phyloP scores from a whole-genome alignment of 1,139 yeast species.

The Sugiyamaella pinicola region DNA sequence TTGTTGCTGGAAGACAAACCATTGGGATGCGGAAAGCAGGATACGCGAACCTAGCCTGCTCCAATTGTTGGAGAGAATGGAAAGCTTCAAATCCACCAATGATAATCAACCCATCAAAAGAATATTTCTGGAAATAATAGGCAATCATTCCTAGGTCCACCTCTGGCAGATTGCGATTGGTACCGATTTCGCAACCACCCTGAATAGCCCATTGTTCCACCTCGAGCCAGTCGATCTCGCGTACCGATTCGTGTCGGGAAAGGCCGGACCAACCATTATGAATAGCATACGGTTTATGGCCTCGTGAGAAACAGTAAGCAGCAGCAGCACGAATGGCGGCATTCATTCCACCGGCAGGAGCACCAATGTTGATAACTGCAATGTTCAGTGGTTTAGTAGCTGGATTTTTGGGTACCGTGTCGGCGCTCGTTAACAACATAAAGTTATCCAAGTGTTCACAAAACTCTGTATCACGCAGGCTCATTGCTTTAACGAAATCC shows the following conservation, averaged over 20 bases:
- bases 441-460: constrained; percentile 75
- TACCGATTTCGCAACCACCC: constrained; percentile 96
- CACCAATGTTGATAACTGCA: constrained; percentile 91
- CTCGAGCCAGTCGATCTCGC: constrained; percentile 77
- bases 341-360: constrained; percentile 96
- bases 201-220: constrained; percentile 86
- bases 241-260: constrained; percentile 74
- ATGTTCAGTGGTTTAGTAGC: constrained; percentile 56
- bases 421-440: constrained; percentile 67
- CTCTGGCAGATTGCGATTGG: constrained; percentile 84
- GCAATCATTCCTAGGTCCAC: constrained; percentile 86
- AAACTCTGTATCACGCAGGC: constrained; percentile 83
- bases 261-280: constrained; percentile 94
- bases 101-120: constrained; percentile 80
- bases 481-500: constrained; percentile 84
- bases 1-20: constrained; percentile 91
- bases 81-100: constrained; percentile 97
- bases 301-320: constrained; percentile 84
- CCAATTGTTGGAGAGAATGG: constrained; percentile 76
- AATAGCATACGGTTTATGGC: constrained; percentile 85
- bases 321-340: constrained; percentile 92
- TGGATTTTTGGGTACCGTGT: constrained; percentile 50
- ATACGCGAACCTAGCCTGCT: constrained; percentile 68
- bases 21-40: constrained; percentile 94
- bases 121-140: constrained; percentile 81